A percentile compares a stretch with the other conserved stretches of the same genome.
Evolutionary conservation across 805 yeast genomes (phyloP).

Genomic region (Cyberlindnera samutprakarnensis): DNA sequence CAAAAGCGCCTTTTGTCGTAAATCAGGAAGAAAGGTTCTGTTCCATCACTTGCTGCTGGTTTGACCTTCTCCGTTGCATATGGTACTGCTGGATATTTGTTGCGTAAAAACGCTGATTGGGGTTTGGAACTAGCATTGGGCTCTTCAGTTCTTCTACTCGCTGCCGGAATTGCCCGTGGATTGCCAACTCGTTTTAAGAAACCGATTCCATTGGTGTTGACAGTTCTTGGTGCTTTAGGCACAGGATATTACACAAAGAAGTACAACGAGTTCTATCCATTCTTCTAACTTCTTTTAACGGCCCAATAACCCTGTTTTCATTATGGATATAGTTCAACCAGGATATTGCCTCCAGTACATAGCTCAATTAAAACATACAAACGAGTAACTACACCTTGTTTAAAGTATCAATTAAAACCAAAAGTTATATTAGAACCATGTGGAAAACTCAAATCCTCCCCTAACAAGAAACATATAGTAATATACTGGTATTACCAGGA

Average conservation of each 20-base stretch:
- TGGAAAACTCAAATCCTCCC: no score
- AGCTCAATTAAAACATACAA: no score
- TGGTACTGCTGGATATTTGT: slow-evolving; percentile 69
- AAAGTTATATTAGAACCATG: no score
- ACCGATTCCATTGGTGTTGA: slow-evolving; percentile 67
- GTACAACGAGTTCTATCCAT: slow-evolving; percentile 61
- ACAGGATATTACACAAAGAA: slow-evolving; percentile 66
- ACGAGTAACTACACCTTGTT: no score
- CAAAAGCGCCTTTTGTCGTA: no score
- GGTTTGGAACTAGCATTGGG: slow-evolving; percentile 79
- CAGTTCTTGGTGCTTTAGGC: slow-evolving; percentile 55
- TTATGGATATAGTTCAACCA: no score
- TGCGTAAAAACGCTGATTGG: slow-evolving; percentile 63
- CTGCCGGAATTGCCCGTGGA: slow-evolving; percentile 71
- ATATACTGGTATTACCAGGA: no score
- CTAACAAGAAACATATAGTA: no score
- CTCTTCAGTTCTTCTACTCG: slow-evolving; percentile 55
- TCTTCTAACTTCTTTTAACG: slow-evolving; percentile 10
- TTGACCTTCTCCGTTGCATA: slow-evolving; percentile 48
- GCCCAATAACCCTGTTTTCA: no score
- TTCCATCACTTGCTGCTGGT: slow-evolving; percentile 81
- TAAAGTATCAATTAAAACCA: no score
- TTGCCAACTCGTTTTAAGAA: slow-evolving; percentile 50
- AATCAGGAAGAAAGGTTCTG: slow-evolving; percentile 40
- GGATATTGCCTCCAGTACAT: no score